Evolutionary conservation across 2,329 filamentous ascomycete species (phyloP).

Genomic region (Pseudocercospora cruenta): DNA sequence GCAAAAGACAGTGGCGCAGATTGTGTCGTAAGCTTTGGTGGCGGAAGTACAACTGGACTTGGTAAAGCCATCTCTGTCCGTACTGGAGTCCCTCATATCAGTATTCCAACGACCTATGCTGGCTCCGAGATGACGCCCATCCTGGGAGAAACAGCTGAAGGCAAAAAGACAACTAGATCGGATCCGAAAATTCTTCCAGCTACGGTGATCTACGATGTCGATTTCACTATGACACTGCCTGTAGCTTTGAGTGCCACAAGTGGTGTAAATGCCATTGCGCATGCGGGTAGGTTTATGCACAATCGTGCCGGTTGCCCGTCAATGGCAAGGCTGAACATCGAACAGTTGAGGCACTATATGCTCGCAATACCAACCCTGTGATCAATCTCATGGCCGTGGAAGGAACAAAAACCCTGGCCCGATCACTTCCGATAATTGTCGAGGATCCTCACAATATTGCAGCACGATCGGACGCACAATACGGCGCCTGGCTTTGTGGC

Average conservation of each 20-base stretch:
- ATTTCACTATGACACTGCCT: slow-evolving; percentile 64
- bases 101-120: slow-evolving; percentile 42
- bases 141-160: slow-evolving; percentile 63
- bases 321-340: slow-evolving; percentile 23
- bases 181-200: slow-evolving; percentile 64
- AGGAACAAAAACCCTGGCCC: slow-evolving; percentile 58
- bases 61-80: slow-evolving; percentile 42
- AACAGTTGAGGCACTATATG: slow-evolving; percentile 64
- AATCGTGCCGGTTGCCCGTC: background rate
- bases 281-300: slow-evolving; percentile 50
- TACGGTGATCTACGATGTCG: slow-evolving; percentile 67
- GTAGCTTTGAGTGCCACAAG: slow-evolving; percentile 58
- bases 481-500: slow-evolving; percentile 68
- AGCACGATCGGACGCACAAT: slow-evolving; percentile 59
- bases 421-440: slow-evolving; percentile 58
- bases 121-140: slow-evolving; percentile 65
- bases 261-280: slow-evolving; percentile 68
- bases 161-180: slow-evolving; percentile 60
- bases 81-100: slow-evolving; percentile 41
- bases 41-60: slow-evolving; percentile 65
- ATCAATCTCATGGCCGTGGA: slow-evolving; percentile 62
- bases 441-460: slow-evolving; percentile 48
- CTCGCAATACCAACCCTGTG: slow-evolving; percentile 64
- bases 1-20: slow-evolving; percentile 54
- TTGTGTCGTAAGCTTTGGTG: slow-evolving; percentile 63